Evolutionary conservation across 2,329 filamentous ascomycete genomes (phyloP).

Genomic region (Cryphonectria radicalis): DNA sequence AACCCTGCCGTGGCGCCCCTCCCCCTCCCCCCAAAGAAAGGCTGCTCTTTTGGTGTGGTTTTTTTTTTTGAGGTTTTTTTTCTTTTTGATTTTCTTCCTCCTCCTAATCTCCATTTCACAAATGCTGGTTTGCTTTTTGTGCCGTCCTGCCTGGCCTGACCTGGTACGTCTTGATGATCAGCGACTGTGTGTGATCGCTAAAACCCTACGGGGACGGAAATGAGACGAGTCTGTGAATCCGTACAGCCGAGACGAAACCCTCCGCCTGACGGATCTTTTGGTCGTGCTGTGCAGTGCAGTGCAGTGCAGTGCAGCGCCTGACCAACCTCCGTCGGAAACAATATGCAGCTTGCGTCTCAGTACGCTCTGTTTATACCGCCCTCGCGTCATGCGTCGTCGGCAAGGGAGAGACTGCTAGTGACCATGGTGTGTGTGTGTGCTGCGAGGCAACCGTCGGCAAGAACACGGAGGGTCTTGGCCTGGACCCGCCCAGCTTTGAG

Average conservation of each 20-base stretch:
- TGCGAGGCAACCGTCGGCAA: constrained; percentile 11
- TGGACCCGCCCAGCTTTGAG: not conserved
- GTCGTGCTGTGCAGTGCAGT: not conserved
- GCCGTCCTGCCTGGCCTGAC: not conserved
- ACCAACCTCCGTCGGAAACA: not conserved
- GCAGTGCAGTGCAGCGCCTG: not conserved
- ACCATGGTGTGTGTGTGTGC: not conserved
- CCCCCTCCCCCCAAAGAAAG: not conserved
- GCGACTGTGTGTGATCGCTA: constrained; percentile 20
- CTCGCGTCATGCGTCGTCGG: constrained; percentile 1
- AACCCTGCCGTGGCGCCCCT: constrained; percentile 1
- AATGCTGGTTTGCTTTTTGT: not conserved
- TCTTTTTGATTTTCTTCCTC: not conserved
- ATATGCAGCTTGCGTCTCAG: not conserved
- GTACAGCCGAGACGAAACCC: constrained; percentile 18
- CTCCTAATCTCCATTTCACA: not conserved
- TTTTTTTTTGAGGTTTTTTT: not conserved
- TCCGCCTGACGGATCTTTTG: not conserved
- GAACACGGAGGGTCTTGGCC: not conserved
- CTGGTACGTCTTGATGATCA: constrained; percentile 8
- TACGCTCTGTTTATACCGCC: not conserved
- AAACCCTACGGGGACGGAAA: constrained; percentile 23
- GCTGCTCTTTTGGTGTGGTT: not conserved
- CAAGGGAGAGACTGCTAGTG: not conserved
- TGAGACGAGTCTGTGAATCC: constrained; percentile 26